Conservation (phyloP, 2,329 filamentous ascomycete species). For the Escovopsis sp. region DNA sequence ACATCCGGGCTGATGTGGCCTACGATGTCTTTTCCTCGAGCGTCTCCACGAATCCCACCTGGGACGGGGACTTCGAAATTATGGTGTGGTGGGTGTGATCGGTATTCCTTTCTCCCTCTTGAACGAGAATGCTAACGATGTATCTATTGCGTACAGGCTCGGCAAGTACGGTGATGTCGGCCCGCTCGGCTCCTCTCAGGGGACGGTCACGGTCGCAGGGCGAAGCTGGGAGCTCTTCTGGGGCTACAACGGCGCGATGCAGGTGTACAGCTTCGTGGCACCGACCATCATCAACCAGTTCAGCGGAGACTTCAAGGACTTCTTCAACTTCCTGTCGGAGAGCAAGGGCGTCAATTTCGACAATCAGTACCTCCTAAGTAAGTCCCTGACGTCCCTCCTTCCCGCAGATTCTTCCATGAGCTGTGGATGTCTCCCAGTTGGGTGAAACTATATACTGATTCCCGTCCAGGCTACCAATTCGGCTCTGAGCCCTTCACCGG, state of each 20-base stretch:
- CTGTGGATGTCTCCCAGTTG: too few species aligned
- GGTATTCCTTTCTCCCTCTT: not conserved
- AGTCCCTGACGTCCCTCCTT: conserved; percentile 2
- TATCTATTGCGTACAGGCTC: conserved; percentile 7
- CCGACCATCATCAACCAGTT: conserved; percentile 30
- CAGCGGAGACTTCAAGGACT: conserved; percentile 39
- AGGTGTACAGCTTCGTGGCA: conserved; percentile 40
- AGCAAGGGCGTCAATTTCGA: conserved; percentile 31
- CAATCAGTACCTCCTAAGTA: conserved; percentile 33
- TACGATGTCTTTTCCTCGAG: conserved; percentile 44
- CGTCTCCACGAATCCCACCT: conserved; percentile 12
- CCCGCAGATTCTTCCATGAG: too few species aligned
- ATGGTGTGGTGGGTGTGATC: conserved; percentile 38
- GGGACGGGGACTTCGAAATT: conserved; percentile 38
- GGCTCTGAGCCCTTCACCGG: conserved; percentile 45
- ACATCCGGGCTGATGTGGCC: conserved; percentile 37
- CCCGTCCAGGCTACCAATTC: conserved; percentile 9
- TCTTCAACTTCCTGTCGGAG: conserved; percentile 37
- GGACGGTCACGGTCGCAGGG: conserved; percentile 37
- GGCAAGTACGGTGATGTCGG: conserved; percentile 8
- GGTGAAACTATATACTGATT: not conserved
- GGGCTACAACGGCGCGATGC: conserved; percentile 41
- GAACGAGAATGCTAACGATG: too few species aligned
- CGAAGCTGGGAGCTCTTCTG: conserved; percentile 40
- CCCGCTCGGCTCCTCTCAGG: conserved; percentile 26